Base-by-base conservation (phyloP, 129 eudicot genomes). In the Saussurea involucrata region DNA sequence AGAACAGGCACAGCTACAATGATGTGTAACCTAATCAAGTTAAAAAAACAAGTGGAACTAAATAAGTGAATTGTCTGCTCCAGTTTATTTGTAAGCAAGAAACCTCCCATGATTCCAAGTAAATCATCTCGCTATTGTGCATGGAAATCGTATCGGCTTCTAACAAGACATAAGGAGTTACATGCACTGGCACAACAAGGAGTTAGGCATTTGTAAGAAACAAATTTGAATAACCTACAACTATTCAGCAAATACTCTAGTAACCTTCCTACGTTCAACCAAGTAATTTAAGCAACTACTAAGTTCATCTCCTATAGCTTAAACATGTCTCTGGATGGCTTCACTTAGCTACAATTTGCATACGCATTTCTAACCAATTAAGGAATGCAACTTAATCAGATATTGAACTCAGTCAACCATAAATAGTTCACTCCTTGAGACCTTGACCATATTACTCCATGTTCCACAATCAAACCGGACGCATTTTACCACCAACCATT, bases 221-320 rank as follows among this genome's bases (percentile, higher is more conserved):
- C 49, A 71, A 24, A 46, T 22, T 72, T 72, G 20, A 29, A 72
- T 29, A 29, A 72, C 29, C 66, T 57, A 70, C 24, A 71, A 24
- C 65, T 15, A 49, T 71, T 25, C 40, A 21, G 65, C 65, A 18
- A 60, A 24, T 71, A 33, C 65, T 15, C 15, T 25, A 24, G 18
- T 46, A 6, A 71, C 29, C 33, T 9, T 0, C 15, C n/a, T 13
- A 44, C 6, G 3, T 20, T 57, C 13, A 49, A 49, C 7, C 20
- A 57, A 18, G 64, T 57, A 57, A 8, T 20, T 57, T 25, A 71
- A 71, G 75, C 27, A 71, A 71, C 21, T 3, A 71, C 15, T 25
- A 44, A 71, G 21, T 24, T 57, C 64, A 27, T 13, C 60, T 40
- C n/a, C 13, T 8, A 71, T 71, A 27, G 27, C 49, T 15, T n/a